A percentile compares a stretch with the other conserved stretches of the same genome.
Evolutionary conservation across 768 basidiomycete species (phyloP).

Genomic region (Astraeus odoratus): DNA sequence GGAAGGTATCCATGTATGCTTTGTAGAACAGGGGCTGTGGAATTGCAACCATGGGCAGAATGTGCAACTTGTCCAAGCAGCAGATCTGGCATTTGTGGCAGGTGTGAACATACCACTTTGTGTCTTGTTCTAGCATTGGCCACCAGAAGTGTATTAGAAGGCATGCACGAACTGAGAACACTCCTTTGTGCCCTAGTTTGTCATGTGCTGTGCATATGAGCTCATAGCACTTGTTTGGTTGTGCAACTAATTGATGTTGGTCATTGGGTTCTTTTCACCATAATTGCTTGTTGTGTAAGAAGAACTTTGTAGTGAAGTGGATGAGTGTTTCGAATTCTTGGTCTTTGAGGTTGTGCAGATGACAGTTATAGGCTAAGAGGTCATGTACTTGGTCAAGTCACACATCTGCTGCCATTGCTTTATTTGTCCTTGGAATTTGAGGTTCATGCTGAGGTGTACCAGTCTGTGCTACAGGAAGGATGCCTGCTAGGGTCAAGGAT

Average conservation of each 20-base stretch:
- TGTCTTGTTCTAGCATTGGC: background rate
- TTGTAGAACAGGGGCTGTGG: conserved; percentile 11
- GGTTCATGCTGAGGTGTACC: background rate
- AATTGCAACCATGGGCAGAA: conserved; percentile 6
- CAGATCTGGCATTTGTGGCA: conserved; percentile 30
- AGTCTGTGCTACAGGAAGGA: background rate
- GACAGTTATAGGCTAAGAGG: background rate
- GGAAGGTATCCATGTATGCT: background rate
- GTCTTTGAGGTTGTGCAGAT: background rate
- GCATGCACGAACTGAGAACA: background rate
- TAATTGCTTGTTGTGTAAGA: background rate
- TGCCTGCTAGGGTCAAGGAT: too few species aligned
- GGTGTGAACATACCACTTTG: conserved; percentile 17
- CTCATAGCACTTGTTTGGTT: background rate
- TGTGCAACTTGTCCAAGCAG: conserved; percentile 14
- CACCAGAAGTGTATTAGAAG: conserved; percentile 3
- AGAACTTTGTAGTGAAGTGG: background rate
- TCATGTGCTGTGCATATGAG: conserved; percentile 2
- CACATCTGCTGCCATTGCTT: background rate
- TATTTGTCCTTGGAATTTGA: background rate
- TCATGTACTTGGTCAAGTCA: background rate
- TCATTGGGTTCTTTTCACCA: background rate
- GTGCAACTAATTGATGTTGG: background rate
- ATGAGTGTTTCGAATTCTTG: background rate
- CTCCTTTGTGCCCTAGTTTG: conserved; percentile 6